Conservation (phyloP, 495 filamentous ascomycete genomes). For the Antarctomyces pellizariae region DNA sequence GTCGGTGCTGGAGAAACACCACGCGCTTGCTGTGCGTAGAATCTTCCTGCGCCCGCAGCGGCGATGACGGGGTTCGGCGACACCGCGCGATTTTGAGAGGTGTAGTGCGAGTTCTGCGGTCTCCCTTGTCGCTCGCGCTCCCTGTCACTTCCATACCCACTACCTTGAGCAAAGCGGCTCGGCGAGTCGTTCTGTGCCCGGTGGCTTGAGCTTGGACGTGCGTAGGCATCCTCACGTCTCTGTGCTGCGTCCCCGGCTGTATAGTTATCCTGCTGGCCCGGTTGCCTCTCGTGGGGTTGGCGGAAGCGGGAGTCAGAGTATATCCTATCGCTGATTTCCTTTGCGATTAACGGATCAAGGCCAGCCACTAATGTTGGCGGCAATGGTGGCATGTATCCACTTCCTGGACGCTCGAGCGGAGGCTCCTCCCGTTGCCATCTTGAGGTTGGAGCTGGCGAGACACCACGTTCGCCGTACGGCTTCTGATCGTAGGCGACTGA, state of each 20-base stretch:
- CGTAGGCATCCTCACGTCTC: conserved; percentile 6
- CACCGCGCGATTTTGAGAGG: conserved; percentile 5
- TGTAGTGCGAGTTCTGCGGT: not conserved
- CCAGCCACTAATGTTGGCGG: conserved; percentile 49
- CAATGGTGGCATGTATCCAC: conserved; percentile 18
- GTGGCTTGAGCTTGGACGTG: conserved; percentile 6
- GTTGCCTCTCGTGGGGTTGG: too few relatives aligned
- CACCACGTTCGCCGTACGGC: too few relatives aligned
- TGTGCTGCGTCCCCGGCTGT: conserved; percentile 4
- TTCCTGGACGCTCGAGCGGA: too few relatives aligned
- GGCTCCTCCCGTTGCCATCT: too few relatives aligned
- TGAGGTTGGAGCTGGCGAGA: too few relatives aligned
- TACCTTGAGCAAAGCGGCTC: too few relatives aligned
- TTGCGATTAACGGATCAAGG: conserved; percentile 32
- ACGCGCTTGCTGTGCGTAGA: too few relatives aligned
- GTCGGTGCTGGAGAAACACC: too few relatives aligned
- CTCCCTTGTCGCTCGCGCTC: too few relatives aligned
- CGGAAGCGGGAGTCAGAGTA: conserved; percentile 23
- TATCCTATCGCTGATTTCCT: conserved; percentile 29
- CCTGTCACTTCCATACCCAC: too few relatives aligned
- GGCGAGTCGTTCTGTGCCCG: conserved; percentile 4
- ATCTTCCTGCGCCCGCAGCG: too few relatives aligned
- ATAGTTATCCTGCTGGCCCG: conserved; percentile 3
- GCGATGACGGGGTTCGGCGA: conserved; percentile 3
- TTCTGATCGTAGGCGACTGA: too few relatives aligned